Evolutionary conservation across 495 filamentous ascomycete genomes (phyloP).

Genomic region (Aspergillus sclerotioniger): DNA sequence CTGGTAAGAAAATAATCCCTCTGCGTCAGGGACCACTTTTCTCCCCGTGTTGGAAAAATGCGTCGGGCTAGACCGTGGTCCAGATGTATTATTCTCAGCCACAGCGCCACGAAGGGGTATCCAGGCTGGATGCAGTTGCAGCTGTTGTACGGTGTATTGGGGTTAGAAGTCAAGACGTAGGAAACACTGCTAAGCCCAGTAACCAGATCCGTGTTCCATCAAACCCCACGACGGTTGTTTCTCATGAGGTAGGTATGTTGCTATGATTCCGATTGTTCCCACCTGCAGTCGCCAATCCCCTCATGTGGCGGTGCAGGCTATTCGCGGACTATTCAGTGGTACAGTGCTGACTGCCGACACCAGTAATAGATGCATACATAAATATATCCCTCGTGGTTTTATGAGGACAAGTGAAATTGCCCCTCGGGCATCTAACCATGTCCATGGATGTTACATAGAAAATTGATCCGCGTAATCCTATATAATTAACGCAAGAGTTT

Average conservation of each 20-base stretch:
- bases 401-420: too few relatives aligned
- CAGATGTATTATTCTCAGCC: not conserved
- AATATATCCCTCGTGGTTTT: conserved; percentile 3
- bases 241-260: not conserved
- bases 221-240: not conserved
- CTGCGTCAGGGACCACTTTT: not conserved
- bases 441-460: too few relatives aligned
- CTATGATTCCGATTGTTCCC: not conserved
- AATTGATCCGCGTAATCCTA: too few relatives aligned
- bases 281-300: conserved; percentile 1
- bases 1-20: not conserved
- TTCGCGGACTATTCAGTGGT: not conserved
- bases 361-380: not conserved
- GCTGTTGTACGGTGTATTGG: not conserved
- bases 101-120: conserved; percentile 1
- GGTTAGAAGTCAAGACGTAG: not conserved
- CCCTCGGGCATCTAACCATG: not conserved
- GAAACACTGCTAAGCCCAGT: not conserved
- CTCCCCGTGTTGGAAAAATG: not conserved
- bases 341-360: not conserved
- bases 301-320: conserved; percentile 10
- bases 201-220: not conserved
- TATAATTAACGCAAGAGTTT: too few relatives aligned
- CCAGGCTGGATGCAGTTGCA: not conserved
- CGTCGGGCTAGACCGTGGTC: conserved; percentile 6